These are phyloP conservation scores for Pseudogymnoascus sp. DNA, from an alignment of 2,329 filamentous ascomycete species.

Conservation along the genomic window DNA sequence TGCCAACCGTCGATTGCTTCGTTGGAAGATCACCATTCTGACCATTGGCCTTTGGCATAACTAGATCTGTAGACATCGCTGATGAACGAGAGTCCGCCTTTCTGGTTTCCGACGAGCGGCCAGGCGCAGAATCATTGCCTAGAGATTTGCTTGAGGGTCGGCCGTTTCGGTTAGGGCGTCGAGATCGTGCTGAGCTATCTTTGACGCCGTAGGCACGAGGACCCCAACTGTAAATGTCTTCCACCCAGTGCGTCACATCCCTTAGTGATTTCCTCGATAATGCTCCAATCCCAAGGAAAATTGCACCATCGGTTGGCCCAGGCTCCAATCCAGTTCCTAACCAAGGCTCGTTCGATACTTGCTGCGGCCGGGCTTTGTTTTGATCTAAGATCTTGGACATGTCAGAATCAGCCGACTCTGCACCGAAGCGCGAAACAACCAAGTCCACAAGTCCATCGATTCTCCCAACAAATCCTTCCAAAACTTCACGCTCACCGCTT, in stretches of 20 bases:
- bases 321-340: conserved; percentile 64
- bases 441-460: conserved; percentile 83
- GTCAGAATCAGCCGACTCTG: conserved; percentile 17
- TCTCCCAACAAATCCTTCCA: conserved; percentile 76
- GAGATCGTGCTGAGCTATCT: conserved; percentile 65
- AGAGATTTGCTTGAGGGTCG: neutral
- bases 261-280: conserved; percentile 65
- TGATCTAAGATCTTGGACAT: conserved; percentile 10
- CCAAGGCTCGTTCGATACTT: conserved; percentile 47
- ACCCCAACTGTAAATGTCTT: conserved; percentile 78
- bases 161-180: conserved; percentile 26
- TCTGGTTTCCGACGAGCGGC: neutral
- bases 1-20: neutral
- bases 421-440: conserved; percentile 77
- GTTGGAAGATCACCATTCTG: neutral
- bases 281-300: conserved; percentile 75
- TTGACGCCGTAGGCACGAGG: conserved; percentile 77
- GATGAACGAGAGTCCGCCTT: neutral
- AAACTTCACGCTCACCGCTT: conserved; percentile 84
- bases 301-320: conserved; percentile 67
- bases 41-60: neutral
- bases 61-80: neutral
- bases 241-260: conserved; percentile 77
- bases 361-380: conserved; percentile 14
- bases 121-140: conserved; percentile 28